Conservation (phyloP, 2,329 filamentous ascomycete genomes). For the Xylaria sp. region DNA sequence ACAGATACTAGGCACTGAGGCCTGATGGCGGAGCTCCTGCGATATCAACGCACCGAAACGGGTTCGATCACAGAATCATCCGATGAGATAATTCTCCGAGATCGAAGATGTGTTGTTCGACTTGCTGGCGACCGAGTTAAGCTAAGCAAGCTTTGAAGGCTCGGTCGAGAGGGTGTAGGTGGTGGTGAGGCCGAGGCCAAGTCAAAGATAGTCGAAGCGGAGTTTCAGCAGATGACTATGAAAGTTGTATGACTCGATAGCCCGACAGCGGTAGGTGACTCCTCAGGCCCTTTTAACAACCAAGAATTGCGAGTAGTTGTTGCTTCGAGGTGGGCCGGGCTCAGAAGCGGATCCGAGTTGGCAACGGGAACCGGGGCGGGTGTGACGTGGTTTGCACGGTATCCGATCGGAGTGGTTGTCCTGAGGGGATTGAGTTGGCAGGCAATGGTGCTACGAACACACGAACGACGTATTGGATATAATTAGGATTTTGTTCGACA, state of each 20-base stretch:
- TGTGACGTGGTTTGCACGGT: slow-evolving; percentile 42
- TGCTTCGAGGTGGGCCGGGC: slow-evolving; percentile 34
- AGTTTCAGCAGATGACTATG: slow-evolving; percentile 31
- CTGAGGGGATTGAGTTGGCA: slow-evolving; percentile 22
- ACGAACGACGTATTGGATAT: slow-evolving; percentile 26
- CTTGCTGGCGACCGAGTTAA: slow-evolving; percentile 27
- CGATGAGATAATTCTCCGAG: slow-evolving; percentile 31
- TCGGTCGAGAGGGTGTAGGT: slow-evolving; percentile 14
- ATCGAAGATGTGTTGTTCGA: slow-evolving; percentile 18
- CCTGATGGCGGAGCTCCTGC: slow-evolving; percentile 37
- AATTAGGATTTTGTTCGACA: slow-evolving; percentile 34
- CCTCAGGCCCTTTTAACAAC: slow-evolving; percentile 42
- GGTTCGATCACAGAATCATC: slow-evolving; percentile 39
- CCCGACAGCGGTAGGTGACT: slow-evolving; percentile 56
- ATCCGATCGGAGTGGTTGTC: slow-evolving; percentile 32
- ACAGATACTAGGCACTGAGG: slow-evolving; percentile 33
- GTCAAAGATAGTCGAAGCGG: slow-evolving; percentile 41
- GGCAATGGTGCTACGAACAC: slow-evolving; percentile 28
- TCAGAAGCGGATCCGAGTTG: slow-evolving; percentile 39
- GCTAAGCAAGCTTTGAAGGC: slow-evolving; percentile 29
- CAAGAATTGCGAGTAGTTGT: slow-evolving; percentile 29
- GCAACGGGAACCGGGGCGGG: slow-evolving; percentile 37
- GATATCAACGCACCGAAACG: slow-evolving; percentile 38
- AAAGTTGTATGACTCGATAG: slow-evolving; percentile 43
- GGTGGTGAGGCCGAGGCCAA: slow-evolving; percentile 5